Evolutionary conservation across 2,329 filamentous ascomycete genomes (phyloP).

Genomic region (Botryotinia globosa): DNA sequence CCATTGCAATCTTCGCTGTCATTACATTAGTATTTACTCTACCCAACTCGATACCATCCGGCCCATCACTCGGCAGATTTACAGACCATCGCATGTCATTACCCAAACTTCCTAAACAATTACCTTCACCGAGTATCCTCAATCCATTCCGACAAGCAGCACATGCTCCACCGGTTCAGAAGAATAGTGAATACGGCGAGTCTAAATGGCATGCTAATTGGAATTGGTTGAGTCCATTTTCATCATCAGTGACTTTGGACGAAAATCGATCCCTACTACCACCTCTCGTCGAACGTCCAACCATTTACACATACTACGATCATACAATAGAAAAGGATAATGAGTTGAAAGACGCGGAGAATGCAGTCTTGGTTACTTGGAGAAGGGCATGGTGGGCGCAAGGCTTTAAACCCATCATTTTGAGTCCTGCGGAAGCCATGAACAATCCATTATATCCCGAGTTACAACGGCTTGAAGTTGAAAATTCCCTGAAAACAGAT

Average conservation of each 20-base stretch:
- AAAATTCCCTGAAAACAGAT: slow-evolving; percentile 62
- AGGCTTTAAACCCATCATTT: slow-evolving; percentile 80
- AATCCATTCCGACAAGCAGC: slow-evolving; percentile 68
- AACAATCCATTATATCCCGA: slow-evolving; percentile 75
- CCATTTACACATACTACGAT: slow-evolving; percentile 92
- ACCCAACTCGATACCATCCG: slow-evolving; percentile 48
- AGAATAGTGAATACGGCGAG: slow-evolving; percentile 74
- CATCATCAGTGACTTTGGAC: slow-evolving; percentile 73
- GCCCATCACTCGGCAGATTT: slow-evolving; percentile 49
- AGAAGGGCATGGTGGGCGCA: slow-evolving; percentile 93
- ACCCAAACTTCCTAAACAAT: slow-evolving; percentile 46
- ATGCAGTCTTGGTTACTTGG: slow-evolving; percentile 80
- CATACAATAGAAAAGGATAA: slow-evolving; percentile 59
- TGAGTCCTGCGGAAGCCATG: slow-evolving; percentile 77
- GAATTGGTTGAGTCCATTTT: slow-evolving; percentile 90
- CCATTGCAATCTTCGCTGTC: slow-evolving; percentile 53
- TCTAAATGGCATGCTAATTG: slow-evolving; percentile 85
- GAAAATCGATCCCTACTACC: slow-evolving; percentile 82
- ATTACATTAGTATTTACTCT: slow-evolving; percentile 53
- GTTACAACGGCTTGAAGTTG: slow-evolving; percentile 61
- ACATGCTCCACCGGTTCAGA: slow-evolving; percentile 70
- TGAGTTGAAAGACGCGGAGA: slow-evolving; percentile 68
- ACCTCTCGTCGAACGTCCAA: slow-evolving; percentile 64
- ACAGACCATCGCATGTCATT: slow-evolving; percentile 51
- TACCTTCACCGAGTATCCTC: slow-evolving; percentile 43